Evolutionary conservation across 2,329 filamentous ascomycete genomes (phyloP), one percentile per base, ranked within the genome.

Genomic region (Aspergillus tubingensis): DNA sequence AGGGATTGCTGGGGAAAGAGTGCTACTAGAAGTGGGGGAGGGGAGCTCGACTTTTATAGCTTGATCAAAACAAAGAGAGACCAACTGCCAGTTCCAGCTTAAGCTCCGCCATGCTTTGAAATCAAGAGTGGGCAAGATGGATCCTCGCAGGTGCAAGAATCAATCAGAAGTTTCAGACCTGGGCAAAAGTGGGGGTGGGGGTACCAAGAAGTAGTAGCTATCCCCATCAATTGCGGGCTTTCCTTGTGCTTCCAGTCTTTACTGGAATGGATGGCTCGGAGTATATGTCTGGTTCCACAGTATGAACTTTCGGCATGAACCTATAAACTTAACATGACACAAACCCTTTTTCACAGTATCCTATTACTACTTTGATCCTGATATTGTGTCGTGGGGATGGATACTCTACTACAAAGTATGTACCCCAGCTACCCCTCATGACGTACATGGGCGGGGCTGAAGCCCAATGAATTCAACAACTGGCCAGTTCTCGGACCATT

Each of bases 31-130:
- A 38, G n/a, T 15, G 23, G 53, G 53, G 39, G 25, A 54, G 52
- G 25, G n/a, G 25, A 47, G 25, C 39, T 47, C 39, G 25, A 36
- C 25, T 47, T 50, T 41, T 47, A 54, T 41, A 21, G 36, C 53
- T 38, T 59, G 57, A 44, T 36, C 49, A 51, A 51, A 25, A 39
- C 49, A 47, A 11, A 23, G 10, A 25, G 44, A 36, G 17, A 19
- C 23, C n/a, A 30, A 50, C 17, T 55, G 21, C 39, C 53, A 55
- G 19, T 44, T 44, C 11, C 15, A 55, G 55, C 55, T 57, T 52
- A 51, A 57, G 13, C 55, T 51, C 55, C 47, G 38, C 55, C 17
- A 25, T 65, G 67, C 65, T 71, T 72, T 70, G 64, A 69, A 70
- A 72, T 71, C 70, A 70, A 61, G 39, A 59, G 53, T 60, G 60